These are phyloP conservation scores for Phytophthora idaei DNA, from an alignment of 352 stramenopile species.

Conservation along the genomic window DNA sequence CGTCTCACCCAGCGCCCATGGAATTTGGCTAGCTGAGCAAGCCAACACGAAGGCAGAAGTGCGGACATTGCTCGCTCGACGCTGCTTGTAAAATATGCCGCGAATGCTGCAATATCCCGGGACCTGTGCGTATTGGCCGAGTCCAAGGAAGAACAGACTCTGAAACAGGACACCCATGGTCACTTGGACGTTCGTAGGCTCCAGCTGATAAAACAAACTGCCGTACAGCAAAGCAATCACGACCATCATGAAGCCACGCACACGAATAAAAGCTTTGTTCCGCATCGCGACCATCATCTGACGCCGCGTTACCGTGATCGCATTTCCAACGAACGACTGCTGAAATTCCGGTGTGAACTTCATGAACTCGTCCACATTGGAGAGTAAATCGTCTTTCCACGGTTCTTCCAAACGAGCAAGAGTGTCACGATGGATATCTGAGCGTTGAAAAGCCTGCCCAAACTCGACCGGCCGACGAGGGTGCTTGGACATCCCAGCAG, in stretches of 20 bases:
- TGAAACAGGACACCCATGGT: neutral
- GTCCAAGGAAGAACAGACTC: neutral
- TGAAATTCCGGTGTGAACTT: conserved; percentile 38
- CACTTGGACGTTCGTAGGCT: neutral
- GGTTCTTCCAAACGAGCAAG: conserved; percentile 41
- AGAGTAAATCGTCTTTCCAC: conserved; percentile 53
- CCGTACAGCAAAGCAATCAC: conserved; percentile 44
- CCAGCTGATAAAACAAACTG: neutral
- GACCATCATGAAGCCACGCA: conserved; percentile 50
- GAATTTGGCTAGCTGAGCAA: neutral
- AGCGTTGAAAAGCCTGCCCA: neutral
- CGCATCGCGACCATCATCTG: conserved; percentile 68
- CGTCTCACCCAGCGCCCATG: conserved; percentile 40
- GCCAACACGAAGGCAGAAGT: conserved; percentile 23
- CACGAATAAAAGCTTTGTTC: conserved; percentile 52
- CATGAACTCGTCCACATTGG: conserved; percentile 37
- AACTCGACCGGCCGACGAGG: neutral
- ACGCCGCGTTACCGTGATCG: conserved; percentile 40
- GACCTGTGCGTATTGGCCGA: conserved; percentile 15
- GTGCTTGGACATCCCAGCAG: conserved; percentile 1
- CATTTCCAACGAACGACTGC: conserved; percentile 46
- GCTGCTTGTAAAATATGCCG: neutral
- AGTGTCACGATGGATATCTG: conserved; percentile 43
- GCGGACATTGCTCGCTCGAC: neutral
- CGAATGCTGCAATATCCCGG: neutral